Conservation (phyloP, 306 rosid species). For the Citrullus amarus region DNA sequence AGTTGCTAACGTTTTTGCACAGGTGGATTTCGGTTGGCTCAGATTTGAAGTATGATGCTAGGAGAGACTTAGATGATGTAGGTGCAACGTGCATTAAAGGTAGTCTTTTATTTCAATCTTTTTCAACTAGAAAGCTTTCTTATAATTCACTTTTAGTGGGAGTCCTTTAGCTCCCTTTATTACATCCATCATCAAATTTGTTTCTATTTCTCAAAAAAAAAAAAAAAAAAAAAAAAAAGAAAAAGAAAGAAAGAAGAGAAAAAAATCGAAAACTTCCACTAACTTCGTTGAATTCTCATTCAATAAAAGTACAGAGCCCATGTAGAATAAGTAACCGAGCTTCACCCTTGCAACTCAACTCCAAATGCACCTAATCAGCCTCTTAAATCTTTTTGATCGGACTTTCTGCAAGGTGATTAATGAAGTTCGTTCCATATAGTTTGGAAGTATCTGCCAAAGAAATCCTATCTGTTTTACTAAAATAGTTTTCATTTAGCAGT, state of each 20-base stretch:
- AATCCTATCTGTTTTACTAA: neutral
- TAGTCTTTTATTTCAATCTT: slow-evolving; percentile 2
- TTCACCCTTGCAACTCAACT: neutral
- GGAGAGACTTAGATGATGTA: slow-evolving; percentile 93
- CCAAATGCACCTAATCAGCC: neutral
- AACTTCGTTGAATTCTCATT: neutral
- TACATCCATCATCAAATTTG: too few species aligned
- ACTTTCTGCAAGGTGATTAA: neutral
- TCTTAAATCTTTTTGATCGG: neutral
- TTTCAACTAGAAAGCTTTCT: too few species aligned
- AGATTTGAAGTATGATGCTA: slow-evolving; percentile 95
- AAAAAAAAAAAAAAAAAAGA: too few species aligned
- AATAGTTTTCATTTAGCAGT: neutral
- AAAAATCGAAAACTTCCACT: too few species aligned
- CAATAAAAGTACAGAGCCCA: neutral
- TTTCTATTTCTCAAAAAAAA: too few species aligned
- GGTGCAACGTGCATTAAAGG: slow-evolving; percentile 72
- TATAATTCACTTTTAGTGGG: too few species aligned
- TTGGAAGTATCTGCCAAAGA: neutral
- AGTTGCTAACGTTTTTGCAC: slow-evolving; percentile 28
- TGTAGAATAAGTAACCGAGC: neutral
- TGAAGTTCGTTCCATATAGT: neutral
- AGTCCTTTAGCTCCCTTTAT: too few species aligned
- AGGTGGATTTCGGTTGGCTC: slow-evolving; percentile 99
- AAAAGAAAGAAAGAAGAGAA: too few species aligned